These are phyloP conservation scores for Hypoxylon perforatum DNA, from an alignment of 495 filamentous ascomycete genomes.

Conservation along the genomic window DNA sequence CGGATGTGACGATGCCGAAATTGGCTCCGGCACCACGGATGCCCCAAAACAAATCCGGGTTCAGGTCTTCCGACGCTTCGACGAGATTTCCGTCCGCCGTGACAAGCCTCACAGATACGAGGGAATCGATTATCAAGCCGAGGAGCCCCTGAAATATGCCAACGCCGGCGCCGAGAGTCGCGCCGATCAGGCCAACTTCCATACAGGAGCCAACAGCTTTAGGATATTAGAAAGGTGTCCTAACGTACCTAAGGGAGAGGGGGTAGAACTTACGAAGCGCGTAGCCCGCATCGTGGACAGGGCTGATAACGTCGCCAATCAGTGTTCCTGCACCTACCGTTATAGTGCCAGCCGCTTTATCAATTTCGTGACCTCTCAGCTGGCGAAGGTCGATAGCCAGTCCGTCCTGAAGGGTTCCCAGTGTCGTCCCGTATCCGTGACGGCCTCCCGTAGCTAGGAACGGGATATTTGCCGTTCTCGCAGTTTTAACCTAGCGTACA, in stretches of 20 bases:
- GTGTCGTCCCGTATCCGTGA: constrained; percentile 42
- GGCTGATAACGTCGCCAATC: constrained; percentile 36
- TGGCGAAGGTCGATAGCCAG: constrained; percentile 49
- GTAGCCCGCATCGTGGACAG: constrained; percentile 44
- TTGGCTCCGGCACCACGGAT: constrained; percentile 60
- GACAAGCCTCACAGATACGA: constrained; percentile 48
- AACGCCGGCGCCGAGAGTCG: constrained; percentile 54
- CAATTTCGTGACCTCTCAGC: constrained; percentile 38
- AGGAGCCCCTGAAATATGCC: constrained; percentile 49
- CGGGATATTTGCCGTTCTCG: constrained; percentile 39
- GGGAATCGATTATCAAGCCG: constrained; percentile 51
- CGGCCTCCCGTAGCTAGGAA: constrained; percentile 52
- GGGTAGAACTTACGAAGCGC: constrained; percentile 45
- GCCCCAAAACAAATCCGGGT: constrained; percentile 61
- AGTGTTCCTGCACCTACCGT: constrained; percentile 40
- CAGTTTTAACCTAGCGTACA: constrained; percentile 35
- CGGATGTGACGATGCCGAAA: constrained; percentile 60
- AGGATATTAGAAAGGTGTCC: not conserved
- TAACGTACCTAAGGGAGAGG: not conserved
- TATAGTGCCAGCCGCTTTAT: constrained; percentile 28
- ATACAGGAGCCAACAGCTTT: constrained; percentile 41
- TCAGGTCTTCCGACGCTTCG: constrained; percentile 43
- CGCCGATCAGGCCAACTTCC: constrained; percentile 50
- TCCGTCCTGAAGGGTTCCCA: constrained; percentile 21
- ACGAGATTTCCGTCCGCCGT: constrained; percentile 48